Evolutionary conservation across 2,329 filamentous ascomycete genomes (phyloP).

Genomic region (Penicillium polonicum): DNA sequence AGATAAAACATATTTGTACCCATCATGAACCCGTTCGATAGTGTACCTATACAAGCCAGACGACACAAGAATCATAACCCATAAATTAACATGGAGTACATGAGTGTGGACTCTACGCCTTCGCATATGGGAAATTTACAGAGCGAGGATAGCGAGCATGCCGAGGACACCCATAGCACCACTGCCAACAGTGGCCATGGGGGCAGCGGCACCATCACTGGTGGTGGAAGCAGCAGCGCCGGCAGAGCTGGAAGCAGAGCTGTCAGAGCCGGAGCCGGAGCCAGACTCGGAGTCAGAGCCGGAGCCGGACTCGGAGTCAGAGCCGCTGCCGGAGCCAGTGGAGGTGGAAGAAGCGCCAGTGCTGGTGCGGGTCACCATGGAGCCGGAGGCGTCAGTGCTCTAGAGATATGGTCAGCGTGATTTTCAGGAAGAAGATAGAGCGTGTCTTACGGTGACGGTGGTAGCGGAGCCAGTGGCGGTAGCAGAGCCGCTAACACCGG

Average conservation of each 20-base stretch:
- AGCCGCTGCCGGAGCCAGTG: slow-evolving; percentile 8
- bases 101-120: not conserved
- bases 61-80: slow-evolving; percentile 17
- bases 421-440: not conserved
- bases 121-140: slow-evolving; percentile 31
- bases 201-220: slow-evolving; percentile 27
- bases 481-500: slow-evolving; percentile 6
- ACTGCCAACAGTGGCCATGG: slow-evolving; percentile 32
- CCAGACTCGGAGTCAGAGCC: slow-evolving; percentile 11
- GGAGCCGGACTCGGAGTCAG: slow-evolving; percentile 22
- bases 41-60: slow-evolving; percentile 21
- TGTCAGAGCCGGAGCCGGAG: slow-evolving; percentile 18
- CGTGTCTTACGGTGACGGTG: not conserved
- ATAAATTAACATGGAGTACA: slow-evolving; percentile 6
- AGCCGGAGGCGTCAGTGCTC: not conserved
- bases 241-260: slow-evolving; percentile 5
- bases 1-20: slow-evolving; percentile 3
- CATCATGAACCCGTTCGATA: slow-evolving; percentile 14
- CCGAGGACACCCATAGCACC: slow-evolving; percentile 42
- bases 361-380: slow-evolving; percentile 1
- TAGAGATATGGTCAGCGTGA: not conserved
- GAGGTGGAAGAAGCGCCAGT: slow-evolving; percentile 3
- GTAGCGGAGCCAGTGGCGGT: slow-evolving; percentile 13
- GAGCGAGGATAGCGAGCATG: slow-evolving; percentile 43
- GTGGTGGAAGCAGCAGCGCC: slow-evolving; percentile 14